Percentiles rank a stretch among this genome's conserved stretches.
Conservation (phyloP, 164 flowering plant genomes). For the Stephania yunnanensis region DNA sequence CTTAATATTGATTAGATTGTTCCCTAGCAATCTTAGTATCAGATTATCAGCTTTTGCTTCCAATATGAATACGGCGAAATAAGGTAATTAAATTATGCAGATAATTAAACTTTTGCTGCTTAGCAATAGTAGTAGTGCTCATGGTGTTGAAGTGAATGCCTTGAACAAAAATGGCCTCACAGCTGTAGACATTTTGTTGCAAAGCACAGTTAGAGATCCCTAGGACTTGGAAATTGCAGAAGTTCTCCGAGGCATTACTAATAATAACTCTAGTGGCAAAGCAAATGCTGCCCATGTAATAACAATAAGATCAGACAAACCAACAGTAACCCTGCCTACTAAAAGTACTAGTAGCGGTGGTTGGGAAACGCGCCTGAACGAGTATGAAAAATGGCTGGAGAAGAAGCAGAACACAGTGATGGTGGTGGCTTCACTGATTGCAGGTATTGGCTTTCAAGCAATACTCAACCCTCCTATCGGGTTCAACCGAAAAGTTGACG, state of each 20-base stretch:
- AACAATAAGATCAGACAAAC: background rate
- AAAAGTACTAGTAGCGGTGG: background rate
- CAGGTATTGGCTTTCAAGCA: background rate
- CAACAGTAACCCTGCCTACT: background rate
- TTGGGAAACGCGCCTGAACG: background rate
- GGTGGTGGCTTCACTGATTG: background rate
- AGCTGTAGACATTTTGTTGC: background rate
- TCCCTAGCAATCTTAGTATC: too few relatives aligned
- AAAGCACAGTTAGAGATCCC: background rate
- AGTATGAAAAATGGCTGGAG: background rate
- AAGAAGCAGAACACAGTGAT: background rate
- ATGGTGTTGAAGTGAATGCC: background rate
- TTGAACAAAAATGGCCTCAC: background rate
- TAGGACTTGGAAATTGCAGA: background rate
- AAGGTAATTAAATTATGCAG: background rate
- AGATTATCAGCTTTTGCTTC: too few relatives aligned
- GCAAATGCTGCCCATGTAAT: background rate
- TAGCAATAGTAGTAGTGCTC: background rate
- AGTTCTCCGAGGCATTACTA: background rate
- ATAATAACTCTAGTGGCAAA: background rate
- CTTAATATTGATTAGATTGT: too few relatives aligned
- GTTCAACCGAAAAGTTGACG: background rate
- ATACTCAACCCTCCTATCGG: background rate
- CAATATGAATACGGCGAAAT: too few relatives aligned
- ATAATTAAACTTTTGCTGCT: background rate